Conservation (phyloP, 805 yeast genomes). For the Kodamaea lidongshanica region DNA sequence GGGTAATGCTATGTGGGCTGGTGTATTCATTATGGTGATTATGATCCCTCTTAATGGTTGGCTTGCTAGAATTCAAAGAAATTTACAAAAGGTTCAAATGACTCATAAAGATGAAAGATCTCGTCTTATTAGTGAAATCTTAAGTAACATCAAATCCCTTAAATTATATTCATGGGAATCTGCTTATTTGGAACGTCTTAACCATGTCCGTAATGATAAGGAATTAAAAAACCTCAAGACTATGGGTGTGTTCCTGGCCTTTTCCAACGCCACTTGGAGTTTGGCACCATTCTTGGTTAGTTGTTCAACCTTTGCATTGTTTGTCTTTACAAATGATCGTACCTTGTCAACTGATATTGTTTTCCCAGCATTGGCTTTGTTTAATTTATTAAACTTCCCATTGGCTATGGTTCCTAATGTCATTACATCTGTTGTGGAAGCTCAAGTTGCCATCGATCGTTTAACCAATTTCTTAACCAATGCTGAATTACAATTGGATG, state of each 20-base stretch:
- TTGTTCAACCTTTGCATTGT: slow-evolving; percentile 81
- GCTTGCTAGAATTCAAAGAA: slow-evolving; percentile 62
- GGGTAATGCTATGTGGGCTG: slow-evolving; percentile 95
- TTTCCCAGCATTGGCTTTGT: slow-evolving; percentile 82
- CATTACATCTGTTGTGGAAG: slow-evolving; percentile 78
- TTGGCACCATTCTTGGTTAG: slow-evolving; percentile 87
- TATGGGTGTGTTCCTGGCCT: slow-evolving; percentile 68
- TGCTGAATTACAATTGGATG: slow-evolving; percentile 78
- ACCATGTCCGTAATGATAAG: slow-evolving; percentile 78
- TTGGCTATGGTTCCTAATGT: slow-evolving; percentile 89
- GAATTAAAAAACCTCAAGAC: slow-evolving; percentile 71
- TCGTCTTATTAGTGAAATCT: slow-evolving; percentile 77
- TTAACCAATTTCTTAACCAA: slow-evolving; percentile 65
- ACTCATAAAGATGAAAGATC: slow-evolving; percentile 86
- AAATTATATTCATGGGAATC: slow-evolving; percentile 95
- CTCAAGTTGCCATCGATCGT: slow-evolving; percentile 77
- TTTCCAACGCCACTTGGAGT: slow-evolving; percentile 70
- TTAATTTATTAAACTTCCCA: slow-evolving; percentile 87
- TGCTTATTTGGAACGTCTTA: slow-evolving; percentile 70
- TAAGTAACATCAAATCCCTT: slow-evolving; percentile 86
- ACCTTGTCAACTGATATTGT: slow-evolving; percentile 88
- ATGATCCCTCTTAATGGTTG: slow-evolving; percentile 76
- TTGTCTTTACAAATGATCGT: slow-evolving; percentile 47
- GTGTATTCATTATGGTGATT: slow-evolving; percentile 69
- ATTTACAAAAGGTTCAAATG: slow-evolving; percentile 81